These are phyloP conservation scores for Chaetomidium leptoderma DNA, from an alignment of 495 filamentous ascomycete genomes.

Conservation along the genomic window DNA sequence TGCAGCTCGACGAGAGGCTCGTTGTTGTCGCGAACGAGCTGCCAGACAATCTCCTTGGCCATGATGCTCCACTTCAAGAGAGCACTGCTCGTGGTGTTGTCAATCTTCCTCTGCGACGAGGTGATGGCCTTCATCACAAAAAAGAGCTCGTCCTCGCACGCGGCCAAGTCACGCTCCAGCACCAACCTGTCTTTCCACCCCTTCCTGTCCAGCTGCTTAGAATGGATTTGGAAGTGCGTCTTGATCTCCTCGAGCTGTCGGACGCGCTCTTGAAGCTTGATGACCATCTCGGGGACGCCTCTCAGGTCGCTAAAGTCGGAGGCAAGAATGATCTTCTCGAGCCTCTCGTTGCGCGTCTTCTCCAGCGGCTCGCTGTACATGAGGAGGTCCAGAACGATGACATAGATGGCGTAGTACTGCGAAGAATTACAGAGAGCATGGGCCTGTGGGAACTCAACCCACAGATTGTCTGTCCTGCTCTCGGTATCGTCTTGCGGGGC, in stretches of 20 bases:
- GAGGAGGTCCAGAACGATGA: slow-evolving; percentile 90
- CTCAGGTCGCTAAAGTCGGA: slow-evolving; percentile 97
- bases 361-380: slow-evolving; percentile 94
- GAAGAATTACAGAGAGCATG: slow-evolving; percentile 90
- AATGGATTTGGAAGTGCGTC: slow-evolving; percentile 87
- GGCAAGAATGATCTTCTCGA: slow-evolving; percentile 99
- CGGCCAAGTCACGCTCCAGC: slow-evolving; percentile 81
- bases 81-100: slow-evolving; percentile 70
- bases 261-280: slow-evolving; percentile 83
- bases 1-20: slow-evolving; percentile 94
- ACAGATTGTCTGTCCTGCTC: slow-evolving; percentile 85
- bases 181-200: slow-evolving; percentile 86
- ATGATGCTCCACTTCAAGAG: slow-evolving; percentile 85
- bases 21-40: slow-evolving; percentile 77
- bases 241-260: slow-evolving; percentile 96
- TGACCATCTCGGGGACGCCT: slow-evolving; percentile 90
- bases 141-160: slow-evolving; percentile 94
- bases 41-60: slow-evolving; percentile 92
- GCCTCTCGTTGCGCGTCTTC: slow-evolving; percentile 84
- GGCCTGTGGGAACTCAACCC: slow-evolving; percentile 91
- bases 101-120: slow-evolving; percentile 81
- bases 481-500: slow-evolving; percentile 55
- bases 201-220: slow-evolving; percentile 77
- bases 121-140: slow-evolving; percentile 99
- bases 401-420: slow-evolving; percentile 95